Evolutionary conservation across 768 basidiomycete genomes (phyloP).

Genomic region (Boletus rubropictus): DNA sequence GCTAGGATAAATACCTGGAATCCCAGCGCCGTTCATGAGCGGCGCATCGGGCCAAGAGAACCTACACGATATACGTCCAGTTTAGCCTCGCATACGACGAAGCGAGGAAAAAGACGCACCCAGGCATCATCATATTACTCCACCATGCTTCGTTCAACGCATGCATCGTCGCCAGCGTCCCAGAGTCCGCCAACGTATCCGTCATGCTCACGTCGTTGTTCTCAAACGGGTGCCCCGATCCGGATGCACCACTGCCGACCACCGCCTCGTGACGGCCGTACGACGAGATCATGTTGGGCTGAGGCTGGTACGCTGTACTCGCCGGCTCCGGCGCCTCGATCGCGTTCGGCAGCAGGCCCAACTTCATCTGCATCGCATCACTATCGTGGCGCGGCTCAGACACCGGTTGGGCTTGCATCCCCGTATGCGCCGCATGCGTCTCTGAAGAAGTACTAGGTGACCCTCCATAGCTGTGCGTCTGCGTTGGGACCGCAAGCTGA

Average conservation of each 20-base stretch:
- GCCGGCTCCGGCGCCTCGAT: background rate
- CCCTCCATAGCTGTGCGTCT: constrained; percentile 12
- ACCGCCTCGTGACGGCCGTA: constrained; percentile 20
- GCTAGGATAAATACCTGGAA: constrained; percentile 17
- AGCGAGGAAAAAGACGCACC: constrained; percentile 27
- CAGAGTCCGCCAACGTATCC: constrained; percentile 35
- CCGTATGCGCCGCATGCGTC: constrained; percentile 19
- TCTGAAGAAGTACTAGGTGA: constrained; percentile 31
- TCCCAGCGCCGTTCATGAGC: constrained; percentile 11
- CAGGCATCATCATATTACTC: constrained; percentile 83
- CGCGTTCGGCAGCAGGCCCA: background rate
- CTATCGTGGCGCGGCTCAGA: constrained; percentile 15
- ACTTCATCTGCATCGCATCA: constrained; percentile 31
- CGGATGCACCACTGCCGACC: background rate
- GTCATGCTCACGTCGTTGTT: constrained; percentile 22
- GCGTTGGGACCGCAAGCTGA: constrained; percentile 21
- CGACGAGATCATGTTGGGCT: constrained; percentile 28
- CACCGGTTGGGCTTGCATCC: constrained; percentile 10
- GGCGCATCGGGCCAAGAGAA: constrained; percentile 32
- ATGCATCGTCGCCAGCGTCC: constrained; percentile 67
- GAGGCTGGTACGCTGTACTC: constrained; percentile 13
- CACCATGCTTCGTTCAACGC: constrained; percentile 70
- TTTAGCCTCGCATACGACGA: background rate
- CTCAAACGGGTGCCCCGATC: background rate
- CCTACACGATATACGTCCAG: too few species aligned